Percentiles rank a stretch among this genome's conserved stretches.
Evolutionary conservation across 2,329 filamentous ascomycete species (phyloP).

Genomic region (Hypoxylon sp.): DNA sequence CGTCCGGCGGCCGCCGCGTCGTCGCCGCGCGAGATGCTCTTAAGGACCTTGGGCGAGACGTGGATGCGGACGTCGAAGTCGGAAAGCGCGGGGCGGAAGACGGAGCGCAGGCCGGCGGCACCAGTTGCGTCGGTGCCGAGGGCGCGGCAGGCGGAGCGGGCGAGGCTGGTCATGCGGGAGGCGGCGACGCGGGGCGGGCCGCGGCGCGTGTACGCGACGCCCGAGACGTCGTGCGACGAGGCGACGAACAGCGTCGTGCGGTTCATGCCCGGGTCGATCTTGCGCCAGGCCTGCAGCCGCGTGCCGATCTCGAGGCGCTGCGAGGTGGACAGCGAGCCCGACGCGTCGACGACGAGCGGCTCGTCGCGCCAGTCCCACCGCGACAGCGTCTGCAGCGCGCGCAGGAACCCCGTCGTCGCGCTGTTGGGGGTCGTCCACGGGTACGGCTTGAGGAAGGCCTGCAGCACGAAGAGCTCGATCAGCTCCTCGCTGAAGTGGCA

Average conservation of each 20-base stretch:
- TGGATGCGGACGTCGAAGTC: slow-evolving; percentile 91
- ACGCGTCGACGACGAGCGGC: slow-evolving; percentile 81
- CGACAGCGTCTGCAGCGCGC: slow-evolving; percentile 80
- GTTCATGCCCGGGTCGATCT: slow-evolving; percentile 88
- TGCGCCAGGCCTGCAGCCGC: slow-evolving; percentile 83
- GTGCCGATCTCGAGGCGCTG: slow-evolving; percentile 71
- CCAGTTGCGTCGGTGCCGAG: slow-evolving; percentile 61
- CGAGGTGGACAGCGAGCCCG: slow-evolving; percentile 66
- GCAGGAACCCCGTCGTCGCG: slow-evolving; percentile 79
- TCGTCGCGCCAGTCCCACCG: slow-evolving; percentile 92
- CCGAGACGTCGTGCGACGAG: slow-evolving; percentile 78
- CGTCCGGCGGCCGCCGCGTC: slow-evolving; percentile 49
- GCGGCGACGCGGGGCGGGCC: slow-evolving; percentile 83
- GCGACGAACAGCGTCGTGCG: slow-evolving; percentile 81
- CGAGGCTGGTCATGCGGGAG: slow-evolving; percentile 80
- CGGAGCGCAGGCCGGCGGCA: slow-evolving; percentile 62
- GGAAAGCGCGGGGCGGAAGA: slow-evolving; percentile 76
- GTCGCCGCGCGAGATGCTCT: slow-evolving; percentile 49
- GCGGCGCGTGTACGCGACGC: slow-evolving; percentile 78
- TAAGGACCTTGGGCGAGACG: slow-evolving; percentile 64
- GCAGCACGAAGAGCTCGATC: slow-evolving; percentile 81
- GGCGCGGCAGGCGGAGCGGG: slow-evolving; percentile 75
- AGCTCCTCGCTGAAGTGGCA: slow-evolving; percentile 80
- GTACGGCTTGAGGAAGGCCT: slow-evolving; percentile 80
- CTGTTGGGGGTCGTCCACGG: slow-evolving; percentile 83